Evolutionary conservation across 1,284 basidiomycete species (phyloP).

Genomic region (Ganoderma resinaceum): DNA sequence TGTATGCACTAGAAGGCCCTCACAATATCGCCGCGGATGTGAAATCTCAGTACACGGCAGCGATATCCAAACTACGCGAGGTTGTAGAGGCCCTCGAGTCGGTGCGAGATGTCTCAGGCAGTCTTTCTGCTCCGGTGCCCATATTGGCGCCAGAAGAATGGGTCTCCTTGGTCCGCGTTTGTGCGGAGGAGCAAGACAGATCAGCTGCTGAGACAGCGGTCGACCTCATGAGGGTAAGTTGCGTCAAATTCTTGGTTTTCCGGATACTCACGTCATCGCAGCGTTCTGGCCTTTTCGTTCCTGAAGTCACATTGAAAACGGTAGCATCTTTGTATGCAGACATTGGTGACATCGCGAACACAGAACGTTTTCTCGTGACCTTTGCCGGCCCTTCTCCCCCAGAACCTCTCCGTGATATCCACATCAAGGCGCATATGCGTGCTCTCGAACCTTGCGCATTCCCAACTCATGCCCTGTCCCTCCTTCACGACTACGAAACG

Average conservation of each 20-base stretch:
- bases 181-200: constrained; percentile 43
- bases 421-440: constrained; percentile 66
- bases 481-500: constrained; percentile 72
- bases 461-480: constrained; percentile 60
- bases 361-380: constrained; percentile 54
- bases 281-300: constrained; percentile 47
- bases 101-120: background rate
- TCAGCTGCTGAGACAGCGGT: constrained; percentile 45
- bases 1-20: constrained; percentile 26
- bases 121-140: background rate
- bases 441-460: constrained; percentile 49
- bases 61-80: constrained; percentile 29
- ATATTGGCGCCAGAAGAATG: constrained; percentile 59
- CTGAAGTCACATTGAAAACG: constrained; percentile 50
- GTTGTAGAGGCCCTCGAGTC: constrained; percentile 23
- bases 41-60: constrained; percentile 19
- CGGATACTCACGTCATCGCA: constrained; percentile 28
- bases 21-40: constrained; percentile 7
- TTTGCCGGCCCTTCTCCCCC: constrained; percentile 50
- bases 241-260: background rate
- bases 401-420: constrained; percentile 68
- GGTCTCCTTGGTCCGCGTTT: constrained; percentile 51
- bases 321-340: constrained; percentile 59
- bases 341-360: constrained; percentile 50
- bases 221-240: constrained; percentile 59